Conservation (phyloP, 805 yeast genomes). For the Ogataea paraovalis region DNA sequence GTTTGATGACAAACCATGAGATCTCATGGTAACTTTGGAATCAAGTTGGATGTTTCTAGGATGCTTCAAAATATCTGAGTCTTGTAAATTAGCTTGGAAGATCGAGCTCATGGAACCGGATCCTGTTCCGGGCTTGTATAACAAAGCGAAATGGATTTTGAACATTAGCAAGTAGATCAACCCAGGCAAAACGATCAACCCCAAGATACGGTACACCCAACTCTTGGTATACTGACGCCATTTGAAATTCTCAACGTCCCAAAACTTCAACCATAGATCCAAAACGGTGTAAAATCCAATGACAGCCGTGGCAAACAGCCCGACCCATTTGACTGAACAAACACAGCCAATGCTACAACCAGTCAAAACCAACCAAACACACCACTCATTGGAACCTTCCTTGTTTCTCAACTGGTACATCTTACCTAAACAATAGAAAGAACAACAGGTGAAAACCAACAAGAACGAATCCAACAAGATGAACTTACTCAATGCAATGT, state of each 20-base stretch:
- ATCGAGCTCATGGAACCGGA: constrained; percentile 61
- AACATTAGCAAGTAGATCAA: constrained; percentile 67
- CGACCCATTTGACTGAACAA: constrained; percentile 85
- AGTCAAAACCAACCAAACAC: constrained; percentile 53
- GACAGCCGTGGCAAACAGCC: constrained; percentile 77
- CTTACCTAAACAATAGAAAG: constrained; percentile 56
- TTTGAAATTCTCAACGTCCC: constrained; percentile 53
- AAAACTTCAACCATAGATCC: constrained; percentile 86
- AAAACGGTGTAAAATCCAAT: constrained; percentile 87
- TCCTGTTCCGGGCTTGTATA: constrained; percentile 85
- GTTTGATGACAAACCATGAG: constrained; percentile 69
- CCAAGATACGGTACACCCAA: constrained; percentile 66
- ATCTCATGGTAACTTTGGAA: constrained; percentile 55
- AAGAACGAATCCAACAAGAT: constrained; percentile 75
- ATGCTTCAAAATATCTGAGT: constrained; percentile 57
- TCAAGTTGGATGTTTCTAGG: constrained; percentile 66
- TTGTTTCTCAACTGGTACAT: constrained; percentile 43
- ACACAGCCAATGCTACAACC: constrained; percentile 79
- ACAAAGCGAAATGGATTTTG: constrained; percentile 72
- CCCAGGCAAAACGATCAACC: constrained; percentile 70
- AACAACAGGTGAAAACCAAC: constrained; percentile 68
- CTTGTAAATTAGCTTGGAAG: constrained; percentile 73
- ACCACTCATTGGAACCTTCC: constrained; percentile 40
- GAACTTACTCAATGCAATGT: constrained; percentile 67
- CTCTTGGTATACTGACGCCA: constrained; percentile 49